phyloP scores from a whole-genome alignment of 495 filamentous ascomycete species.

The Neurospora intermedia region DNA sequence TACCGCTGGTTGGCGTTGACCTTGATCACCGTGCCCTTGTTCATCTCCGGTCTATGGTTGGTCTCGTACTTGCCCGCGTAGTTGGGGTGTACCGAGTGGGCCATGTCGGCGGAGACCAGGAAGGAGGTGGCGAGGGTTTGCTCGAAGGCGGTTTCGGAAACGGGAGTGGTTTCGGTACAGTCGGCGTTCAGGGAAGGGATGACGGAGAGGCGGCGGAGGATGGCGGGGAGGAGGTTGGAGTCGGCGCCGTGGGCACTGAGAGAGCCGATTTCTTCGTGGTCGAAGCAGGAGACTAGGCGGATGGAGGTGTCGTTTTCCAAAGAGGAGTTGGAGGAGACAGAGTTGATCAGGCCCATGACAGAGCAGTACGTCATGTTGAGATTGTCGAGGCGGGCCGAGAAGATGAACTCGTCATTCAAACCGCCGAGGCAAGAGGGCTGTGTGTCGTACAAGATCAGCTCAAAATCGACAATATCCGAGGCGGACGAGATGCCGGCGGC shows the following conservation, averaged over 20 bases:
- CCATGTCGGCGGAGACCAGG: constrained; percentile 95
- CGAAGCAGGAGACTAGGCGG: constrained; percentile 83
- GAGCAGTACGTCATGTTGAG: constrained; percentile 90
- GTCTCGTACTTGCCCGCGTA: constrained; percentile 84
- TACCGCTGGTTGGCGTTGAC: constrained; percentile 96
- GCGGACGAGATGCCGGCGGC: constrained; percentile 56
- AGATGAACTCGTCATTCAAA: constrained; percentile 87
- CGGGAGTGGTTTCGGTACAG: constrained; percentile 36
- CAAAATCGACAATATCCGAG: constrained; percentile 78
- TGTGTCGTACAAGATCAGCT: constrained; percentile 91
- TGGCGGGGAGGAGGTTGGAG: constrained; percentile 80
- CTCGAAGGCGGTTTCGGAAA: constrained; percentile 69
- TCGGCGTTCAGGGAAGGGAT: constrained; percentile 43
- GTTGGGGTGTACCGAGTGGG: constrained; percentile 90
- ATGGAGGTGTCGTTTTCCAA: constrained; percentile 71
- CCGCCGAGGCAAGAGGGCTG: constrained; percentile 84
- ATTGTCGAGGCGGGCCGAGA: constrained; percentile 87
- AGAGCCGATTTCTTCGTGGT: constrained; percentile 96
- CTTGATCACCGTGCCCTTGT: constrained; percentile 93
- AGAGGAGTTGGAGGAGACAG: constrained; percentile 45
- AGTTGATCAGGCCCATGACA: constrained; percentile 69
- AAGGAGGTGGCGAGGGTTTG: constrained; percentile 89
- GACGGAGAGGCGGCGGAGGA: constrained; percentile 78
- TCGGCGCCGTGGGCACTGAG: constrained; percentile 84
- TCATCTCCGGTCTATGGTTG: constrained; percentile 86